A percentile compares a stretch with the other conserved stretches of the same genome.
Conservation (phyloP, 2,329 filamentous ascomycete species). For the Colletotrichum sp. region DNA sequence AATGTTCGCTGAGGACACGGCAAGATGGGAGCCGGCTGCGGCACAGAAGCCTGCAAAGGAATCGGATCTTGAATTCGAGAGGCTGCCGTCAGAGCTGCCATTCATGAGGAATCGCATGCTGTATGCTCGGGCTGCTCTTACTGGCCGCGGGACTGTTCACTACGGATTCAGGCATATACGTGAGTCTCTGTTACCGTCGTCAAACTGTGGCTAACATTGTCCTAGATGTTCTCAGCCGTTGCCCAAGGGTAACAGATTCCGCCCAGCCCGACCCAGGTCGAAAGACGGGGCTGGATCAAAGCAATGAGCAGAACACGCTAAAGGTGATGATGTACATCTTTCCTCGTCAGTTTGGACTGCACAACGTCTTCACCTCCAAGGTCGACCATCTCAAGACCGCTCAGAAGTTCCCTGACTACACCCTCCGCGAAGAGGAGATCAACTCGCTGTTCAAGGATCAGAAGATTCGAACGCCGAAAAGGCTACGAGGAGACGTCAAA, state of each 20-base stretch:
- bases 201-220: not conserved
- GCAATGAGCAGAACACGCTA: conserved; percentile 58
- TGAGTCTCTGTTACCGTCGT: conserved; percentile 47
- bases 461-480: conserved; percentile 57
- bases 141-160: conserved; percentile 68
- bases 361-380: conserved; percentile 86
- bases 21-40: conserved; percentile 26
- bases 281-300: not conserved
- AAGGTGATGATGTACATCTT: conserved; percentile 93
- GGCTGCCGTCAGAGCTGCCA: conserved; percentile 63
- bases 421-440: conserved; percentile 84
- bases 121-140: conserved; percentile 78
- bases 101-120: conserved; percentile 87
- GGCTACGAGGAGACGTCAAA: conserved; percentile 68
- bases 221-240: conserved; percentile 84
- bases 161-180: conserved; percentile 84
- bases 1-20: conserved; percentile 41
- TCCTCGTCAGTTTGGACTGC: conserved; percentile 85
- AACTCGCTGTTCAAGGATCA: conserved; percentile 36
- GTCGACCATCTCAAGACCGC: conserved; percentile 70
- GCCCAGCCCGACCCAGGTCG: not conserved
- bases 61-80: not conserved
- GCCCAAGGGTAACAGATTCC: conserved; percentile 32
- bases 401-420: conserved; percentile 84
- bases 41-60: not conserved